These are phyloP conservation scores for Fusarium buxicola DNA, from an alignment of 2,329 filamentous ascomycete genomes.

Conservation along the genomic window DNA sequence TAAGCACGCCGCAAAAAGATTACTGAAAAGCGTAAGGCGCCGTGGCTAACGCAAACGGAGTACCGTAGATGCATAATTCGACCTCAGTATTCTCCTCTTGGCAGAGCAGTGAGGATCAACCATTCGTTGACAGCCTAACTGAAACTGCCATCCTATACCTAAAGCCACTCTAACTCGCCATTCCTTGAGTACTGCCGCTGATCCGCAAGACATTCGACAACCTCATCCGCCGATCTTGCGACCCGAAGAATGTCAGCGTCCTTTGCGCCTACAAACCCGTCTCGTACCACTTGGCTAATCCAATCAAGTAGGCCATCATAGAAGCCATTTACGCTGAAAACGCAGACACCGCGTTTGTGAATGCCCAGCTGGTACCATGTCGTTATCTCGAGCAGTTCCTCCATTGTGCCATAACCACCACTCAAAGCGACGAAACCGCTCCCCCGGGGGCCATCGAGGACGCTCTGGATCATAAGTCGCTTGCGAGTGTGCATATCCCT, in stretches of 20 bases:
- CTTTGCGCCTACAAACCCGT: background rate
- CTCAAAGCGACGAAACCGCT: conserved; percentile 4
- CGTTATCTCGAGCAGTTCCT: conserved; percentile 7
- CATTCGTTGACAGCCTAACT: too few species aligned
- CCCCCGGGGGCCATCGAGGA: background rate
- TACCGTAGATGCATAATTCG: too few species aligned
- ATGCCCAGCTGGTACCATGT: conserved; percentile 8
- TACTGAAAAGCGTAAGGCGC: too few species aligned
- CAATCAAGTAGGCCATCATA: background rate
- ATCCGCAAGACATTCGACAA: background rate
- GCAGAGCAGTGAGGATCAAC: too few species aligned
- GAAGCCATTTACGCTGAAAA: background rate
- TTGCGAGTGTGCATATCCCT: conserved; percentile 8
- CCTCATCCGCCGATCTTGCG: background rate
- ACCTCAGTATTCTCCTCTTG: too few species aligned
- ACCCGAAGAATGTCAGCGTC: background rate
- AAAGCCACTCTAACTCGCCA: conserved; percentile 3
- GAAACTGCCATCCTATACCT: background rate
- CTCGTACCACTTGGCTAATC: background rate
- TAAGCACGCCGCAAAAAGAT: too few species aligned
- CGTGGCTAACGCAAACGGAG: too few species aligned
- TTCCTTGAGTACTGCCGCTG: background rate
- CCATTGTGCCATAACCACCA: conserved; percentile 3
- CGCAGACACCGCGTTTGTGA: background rate
- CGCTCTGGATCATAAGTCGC: conserved; percentile 1